Base-by-base conservation (phyloP, 805 yeast genomes). In the Ascoidea tarda region DNA sequence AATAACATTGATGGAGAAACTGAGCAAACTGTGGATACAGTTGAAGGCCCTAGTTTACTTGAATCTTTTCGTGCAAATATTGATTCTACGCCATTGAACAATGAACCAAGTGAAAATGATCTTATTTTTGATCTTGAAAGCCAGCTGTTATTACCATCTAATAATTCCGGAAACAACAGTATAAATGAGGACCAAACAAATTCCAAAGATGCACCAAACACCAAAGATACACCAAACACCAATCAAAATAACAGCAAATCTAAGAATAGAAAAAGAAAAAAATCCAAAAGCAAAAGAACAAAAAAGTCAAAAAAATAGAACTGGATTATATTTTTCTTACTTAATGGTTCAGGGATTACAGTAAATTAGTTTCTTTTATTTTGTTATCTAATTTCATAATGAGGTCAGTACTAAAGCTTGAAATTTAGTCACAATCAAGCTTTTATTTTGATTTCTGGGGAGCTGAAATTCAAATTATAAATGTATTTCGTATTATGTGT, bases 301-400 rank as follows among this genome's bases (percentile, higher is more conserved):
- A 6, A 49, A 49, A 46, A 48, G 49, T 6, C 50, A 53, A 49
- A 53, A 50, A 33, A 50, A 46, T 16, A 49, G 53, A 10, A 52
- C 56, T n/a, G 28, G 28, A 21, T 21, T 21, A 21, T 21, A 21
- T 21, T 21, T 21, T 21, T 21, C 28, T 21, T 21, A 21, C 3
- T 21, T 21, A 3, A 21, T 21, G 28, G 28, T 21, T 21, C 28
- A 21, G 3, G 28, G 28, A 21, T 21, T 21, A 21, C 28, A 21
- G 28, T 21, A 21, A 21, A 21, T 21, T 21, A 21, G 2, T 21
- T 21, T 21, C 3, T 21, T 21, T 21, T 21, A 21, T 21, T 21
- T 21, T 21, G 3, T 21, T 21, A 21, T 21, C 28, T 21, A 21
- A 21, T 21, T 21, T 21, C 28, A 21, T 21, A 21, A 21, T 21